Evolutionary conservation across 2,329 filamentous ascomycete species (phyloP).

Genomic region (Aspergillus felis): DNA sequence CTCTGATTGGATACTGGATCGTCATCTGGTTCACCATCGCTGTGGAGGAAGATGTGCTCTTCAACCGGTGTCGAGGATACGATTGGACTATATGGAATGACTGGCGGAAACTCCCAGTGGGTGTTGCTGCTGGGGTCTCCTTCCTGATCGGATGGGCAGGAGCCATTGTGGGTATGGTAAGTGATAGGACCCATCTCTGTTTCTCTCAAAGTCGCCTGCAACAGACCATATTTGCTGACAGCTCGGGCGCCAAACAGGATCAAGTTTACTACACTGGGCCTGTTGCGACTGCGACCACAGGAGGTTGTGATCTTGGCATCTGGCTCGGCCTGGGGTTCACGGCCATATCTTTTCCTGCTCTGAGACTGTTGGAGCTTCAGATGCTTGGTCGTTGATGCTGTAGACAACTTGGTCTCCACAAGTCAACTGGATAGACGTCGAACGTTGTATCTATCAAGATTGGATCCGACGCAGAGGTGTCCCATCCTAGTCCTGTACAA

Average conservation of each 20-base stretch:
- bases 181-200: background rate
- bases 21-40: constrained; percentile 42
- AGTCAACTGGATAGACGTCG: background rate
- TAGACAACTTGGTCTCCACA: background rate
- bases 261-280: constrained; percentile 40
- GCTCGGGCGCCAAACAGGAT: constrained; percentile 15
- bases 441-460: background rate
- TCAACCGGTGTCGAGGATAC: constrained; percentile 35
- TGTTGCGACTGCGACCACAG: constrained; percentile 27
- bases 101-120: constrained; percentile 35
- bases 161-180: constrained; percentile 40
- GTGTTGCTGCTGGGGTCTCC: constrained; percentile 36
- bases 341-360: constrained; percentile 29
- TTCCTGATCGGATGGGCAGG: constrained; percentile 40
- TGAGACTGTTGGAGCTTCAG: constrained; percentile 32
- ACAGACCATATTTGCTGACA: constrained; percentile 1
- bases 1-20: constrained; percentile 47
- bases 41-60: constrained; percentile 42
- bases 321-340: constrained; percentile 37
- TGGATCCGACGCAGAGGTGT: background rate
- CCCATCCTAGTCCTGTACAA: background rate
- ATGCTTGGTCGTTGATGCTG: constrained; percentile 23
- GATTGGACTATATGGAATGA: constrained; percentile 43
- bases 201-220: background rate
- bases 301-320: constrained; percentile 35